phyloP scores from a whole-genome alignment of 2,329 filamentous ascomycete genomes.

The Grosmannia penicillata region DNA sequence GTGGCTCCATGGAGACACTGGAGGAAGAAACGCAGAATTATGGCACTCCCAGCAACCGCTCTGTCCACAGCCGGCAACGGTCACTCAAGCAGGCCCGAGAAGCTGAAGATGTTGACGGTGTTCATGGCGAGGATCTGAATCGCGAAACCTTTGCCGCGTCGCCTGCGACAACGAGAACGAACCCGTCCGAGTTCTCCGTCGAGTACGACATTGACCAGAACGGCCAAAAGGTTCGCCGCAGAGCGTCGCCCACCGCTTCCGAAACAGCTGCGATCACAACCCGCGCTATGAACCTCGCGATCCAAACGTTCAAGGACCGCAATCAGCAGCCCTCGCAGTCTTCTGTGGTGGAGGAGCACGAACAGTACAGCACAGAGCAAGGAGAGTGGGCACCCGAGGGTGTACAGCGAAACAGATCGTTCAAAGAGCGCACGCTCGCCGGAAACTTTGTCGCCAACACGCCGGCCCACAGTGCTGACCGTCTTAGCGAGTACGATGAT shows the following conservation, averaged over 20 bases:
- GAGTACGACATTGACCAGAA: slow-evolving; percentile 45
- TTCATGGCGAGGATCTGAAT: background rate
- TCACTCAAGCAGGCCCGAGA: slow-evolving; percentile 24
- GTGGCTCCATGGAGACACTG: slow-evolving; percentile 22
- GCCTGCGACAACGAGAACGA: slow-evolving; percentile 8
- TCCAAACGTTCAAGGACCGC: slow-evolving; percentile 33
- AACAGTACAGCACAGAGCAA: slow-evolving; percentile 9
- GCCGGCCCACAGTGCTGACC: slow-evolving; percentile 43
- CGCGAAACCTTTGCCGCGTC: slow-evolving; percentile 18
- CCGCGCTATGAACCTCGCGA: slow-evolving; percentile 38
- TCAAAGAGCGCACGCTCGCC: slow-evolving; percentile 47
- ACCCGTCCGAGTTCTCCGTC: slow-evolving; percentile 25
- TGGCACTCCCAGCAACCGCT: slow-evolving; percentile 22
- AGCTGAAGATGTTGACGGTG: slow-evolving; percentile 11
- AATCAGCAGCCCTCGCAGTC: slow-evolving; percentile 20
- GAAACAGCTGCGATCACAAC: slow-evolving; percentile 40
- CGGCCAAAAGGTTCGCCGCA: slow-evolving; percentile 37
- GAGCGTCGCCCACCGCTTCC: slow-evolving; percentile 38
- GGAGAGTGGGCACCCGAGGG: slow-evolving; percentile 30
- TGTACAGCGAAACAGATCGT: slow-evolving; percentile 45
- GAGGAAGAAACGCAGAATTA: slow-evolving; percentile 20
- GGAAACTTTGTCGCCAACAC: slow-evolving; percentile 39
- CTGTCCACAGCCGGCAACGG: slow-evolving; percentile 23
- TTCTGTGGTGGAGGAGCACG: slow-evolving; percentile 15
- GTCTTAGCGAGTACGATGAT: slow-evolving; percentile 29